Conservation (phyloP, 306 rosid genomes). For the Rosa chinensis region DNA sequence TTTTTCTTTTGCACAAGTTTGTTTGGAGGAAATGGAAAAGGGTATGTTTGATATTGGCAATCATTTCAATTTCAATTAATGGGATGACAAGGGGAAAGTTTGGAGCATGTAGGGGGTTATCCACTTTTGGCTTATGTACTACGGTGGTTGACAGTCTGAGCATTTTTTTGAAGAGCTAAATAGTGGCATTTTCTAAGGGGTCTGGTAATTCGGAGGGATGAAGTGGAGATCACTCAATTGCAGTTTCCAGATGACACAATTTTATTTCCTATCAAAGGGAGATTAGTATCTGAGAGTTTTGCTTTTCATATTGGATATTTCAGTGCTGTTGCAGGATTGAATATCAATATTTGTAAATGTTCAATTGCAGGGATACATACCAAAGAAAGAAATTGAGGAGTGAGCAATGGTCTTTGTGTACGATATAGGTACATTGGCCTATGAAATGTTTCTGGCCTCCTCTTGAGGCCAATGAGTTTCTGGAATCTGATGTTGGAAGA, state of each 20-base stretch:
- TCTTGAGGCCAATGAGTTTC: no score
- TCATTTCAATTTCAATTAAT: not conserved
- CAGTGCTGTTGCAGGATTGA: no score
- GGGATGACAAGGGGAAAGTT: not conserved
- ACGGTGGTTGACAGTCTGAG: not conserved
- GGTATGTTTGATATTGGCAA: not conserved
- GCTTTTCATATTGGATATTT: no score
- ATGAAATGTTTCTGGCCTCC: no score
- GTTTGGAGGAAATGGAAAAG: not conserved
- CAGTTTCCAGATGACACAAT: no score
- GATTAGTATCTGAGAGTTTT: not conserved
- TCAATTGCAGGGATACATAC: no score
- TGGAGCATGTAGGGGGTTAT: no score
- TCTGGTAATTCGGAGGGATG: not conserved
- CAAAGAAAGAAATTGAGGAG: no score
- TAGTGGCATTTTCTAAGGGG: not conserved
- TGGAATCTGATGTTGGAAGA: no score
- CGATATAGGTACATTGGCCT: no score
- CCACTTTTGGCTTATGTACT: not conserved
- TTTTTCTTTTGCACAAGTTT: not conserved
- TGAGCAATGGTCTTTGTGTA: no score
- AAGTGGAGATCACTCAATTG: not conserved
- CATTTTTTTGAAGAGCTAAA: not conserved
- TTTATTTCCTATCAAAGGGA: not conserved
- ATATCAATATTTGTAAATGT: no score